Evolutionary conservation across 805 yeast species (phyloP).

Genomic region (Candida dendrica): DNA sequence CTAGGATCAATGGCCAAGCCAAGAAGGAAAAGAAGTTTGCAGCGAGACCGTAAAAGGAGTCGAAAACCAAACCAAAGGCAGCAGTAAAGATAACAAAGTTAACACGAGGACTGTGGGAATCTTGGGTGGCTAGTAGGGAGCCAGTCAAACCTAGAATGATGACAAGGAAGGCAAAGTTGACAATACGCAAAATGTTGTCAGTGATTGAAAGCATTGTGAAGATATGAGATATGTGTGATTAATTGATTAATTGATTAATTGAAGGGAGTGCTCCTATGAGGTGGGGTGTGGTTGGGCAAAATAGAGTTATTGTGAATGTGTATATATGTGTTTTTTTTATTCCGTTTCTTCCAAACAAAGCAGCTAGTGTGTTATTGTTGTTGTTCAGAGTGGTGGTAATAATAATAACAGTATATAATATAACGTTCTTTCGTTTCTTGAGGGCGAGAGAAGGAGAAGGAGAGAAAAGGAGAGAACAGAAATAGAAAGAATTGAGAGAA

Average conservation of each 20-base stretch:
- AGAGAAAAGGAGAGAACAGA: background rate
- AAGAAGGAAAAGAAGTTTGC: constrained; percentile 74
- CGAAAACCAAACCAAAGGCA: constrained; percentile 77
- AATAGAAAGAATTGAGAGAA: background rate
- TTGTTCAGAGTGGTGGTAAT: no score
- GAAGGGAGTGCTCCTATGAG: no score
- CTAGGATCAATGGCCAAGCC: constrained; percentile 81
- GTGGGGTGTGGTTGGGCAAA: no score
- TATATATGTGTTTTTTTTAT: no score
- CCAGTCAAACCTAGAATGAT: constrained; percentile 84
- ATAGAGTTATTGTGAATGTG: no score
- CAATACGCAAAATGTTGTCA: constrained; percentile 66
- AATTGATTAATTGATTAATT: background rate
- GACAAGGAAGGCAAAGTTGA: constrained; percentile 70
- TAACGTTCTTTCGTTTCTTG: no score
- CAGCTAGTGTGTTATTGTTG: no score
- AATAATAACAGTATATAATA: no score
- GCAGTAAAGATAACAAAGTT: constrained; percentile 85
- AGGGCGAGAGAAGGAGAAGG: no score
- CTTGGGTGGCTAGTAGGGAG: constrained; percentile 71
- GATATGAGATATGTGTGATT: background rate
- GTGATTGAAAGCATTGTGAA: constrained; percentile 46
- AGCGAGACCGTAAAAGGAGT: constrained; percentile 67
- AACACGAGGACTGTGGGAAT: constrained; percentile 60
- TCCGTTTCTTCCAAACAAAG: no score